Percentiles rank a stretch among this genome's conserved stretches.
phyloP scores from a whole-genome alignment of 345 rosid genomes.

The Tarenaya hassleriana region DNA sequence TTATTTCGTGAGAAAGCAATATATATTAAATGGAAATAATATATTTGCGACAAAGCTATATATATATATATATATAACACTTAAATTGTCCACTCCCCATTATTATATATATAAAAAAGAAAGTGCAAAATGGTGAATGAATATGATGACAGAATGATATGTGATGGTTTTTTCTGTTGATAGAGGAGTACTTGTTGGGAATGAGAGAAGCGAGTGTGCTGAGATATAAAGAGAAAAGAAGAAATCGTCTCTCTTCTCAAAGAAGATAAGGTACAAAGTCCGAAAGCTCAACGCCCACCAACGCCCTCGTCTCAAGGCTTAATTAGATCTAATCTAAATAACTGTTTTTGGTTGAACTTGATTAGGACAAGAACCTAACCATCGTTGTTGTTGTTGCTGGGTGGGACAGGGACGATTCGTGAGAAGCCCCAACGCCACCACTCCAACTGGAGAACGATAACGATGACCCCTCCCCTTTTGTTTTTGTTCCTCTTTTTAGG shows the following conservation, averaged over 20 bases:
- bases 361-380: conserved; percentile 26
- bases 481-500: not conserved
- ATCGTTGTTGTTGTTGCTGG: too few species aligned
- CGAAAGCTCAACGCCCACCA: conserved; percentile 82
- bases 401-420: conserved; percentile 32
- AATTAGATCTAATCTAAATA: too few species aligned
- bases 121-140: too few species aligned
- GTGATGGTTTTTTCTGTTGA: too few species aligned
- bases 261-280: conserved; percentile 86
- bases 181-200: conserved; percentile 51
- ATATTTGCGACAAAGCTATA: too few species aligned
- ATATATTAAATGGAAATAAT: too few species aligned
- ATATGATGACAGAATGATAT: too few species aligned
- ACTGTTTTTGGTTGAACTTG: too few species aligned
- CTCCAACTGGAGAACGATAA: conserved; percentile 29
- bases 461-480: not conserved
- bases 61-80: too few species aligned
- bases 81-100: too few species aligned
- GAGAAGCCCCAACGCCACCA: conserved; percentile 29
- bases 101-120: too few species aligned
- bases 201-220: conserved; percentile 79
- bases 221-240: conserved; percentile 88
- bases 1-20: too few species aligned
- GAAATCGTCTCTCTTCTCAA: conserved; percentile 81
- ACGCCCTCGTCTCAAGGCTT: conserved; percentile 91